Base-by-base conservation (phyloP, 2,329 filamentous ascomycete species). In the Chaetomiaceae sp. region DNA sequence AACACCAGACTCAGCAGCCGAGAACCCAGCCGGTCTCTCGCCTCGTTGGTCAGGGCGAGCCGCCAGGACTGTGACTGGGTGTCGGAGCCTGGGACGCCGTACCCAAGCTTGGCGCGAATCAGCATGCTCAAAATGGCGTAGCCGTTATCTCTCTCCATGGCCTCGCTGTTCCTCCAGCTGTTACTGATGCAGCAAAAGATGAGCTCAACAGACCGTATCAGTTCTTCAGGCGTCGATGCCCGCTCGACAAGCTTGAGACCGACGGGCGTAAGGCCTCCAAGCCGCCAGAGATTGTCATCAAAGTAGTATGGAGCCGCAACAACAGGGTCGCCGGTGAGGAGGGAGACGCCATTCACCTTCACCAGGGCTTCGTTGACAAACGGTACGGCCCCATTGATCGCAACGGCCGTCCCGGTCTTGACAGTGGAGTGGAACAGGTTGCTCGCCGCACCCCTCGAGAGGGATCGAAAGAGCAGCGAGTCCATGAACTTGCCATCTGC, bases 151-250 rank as follows among this genome's bases (percentile, higher is more conserved):
- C 87, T 83, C 65, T 98, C 93, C 86, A 98, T 96, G 20, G 93
- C 90, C 63, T 98, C 94, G 56, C 93, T 97, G 56, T 97, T 97
- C 53, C 93, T 80, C 93, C 94, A 98, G 62, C 86, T 97, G 53
- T 86, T 84, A 55, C 86, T 84, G 40, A 96, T 86, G 50, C 87
- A 88, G 54, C 86, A 81, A 52, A 96, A 89, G 20, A 95, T 73
- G 58, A 94, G 85, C 58, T 94, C 82, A 2, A 94, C 81, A 1
- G 90, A 83, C 44, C 86, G 78, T 9, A 90, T 69, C 22, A 90
- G 81, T 36, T 83, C 82, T 39, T 89, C 80, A 7, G 79, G 73
- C 0, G 81, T 83, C 3, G 74, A 73, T 1, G 93, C 84, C 27
- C 83, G 75, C 61, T 96, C 88, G 6, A 98, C 74, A 29, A 97